A percentile compares a stretch with the other conserved stretches of the same genome.
These are phyloP conservation scores for Lipomyces chichibuensis DNA, from an alignment of 805 yeast genomes.

Conservation along the genomic window DNA sequence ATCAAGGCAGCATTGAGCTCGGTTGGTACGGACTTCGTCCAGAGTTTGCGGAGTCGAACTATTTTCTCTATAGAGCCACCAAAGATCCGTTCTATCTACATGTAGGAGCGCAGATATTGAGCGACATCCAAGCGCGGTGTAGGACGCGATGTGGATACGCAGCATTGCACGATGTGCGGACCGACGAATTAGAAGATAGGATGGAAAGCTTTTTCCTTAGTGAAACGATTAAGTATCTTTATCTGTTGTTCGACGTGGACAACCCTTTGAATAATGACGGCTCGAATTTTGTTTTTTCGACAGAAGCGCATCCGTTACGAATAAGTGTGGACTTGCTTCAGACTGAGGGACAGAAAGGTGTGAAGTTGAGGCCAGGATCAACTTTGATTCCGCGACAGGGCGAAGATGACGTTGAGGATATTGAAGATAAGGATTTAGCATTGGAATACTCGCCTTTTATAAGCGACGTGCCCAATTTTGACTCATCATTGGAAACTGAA, in stretches of 20 bases:
- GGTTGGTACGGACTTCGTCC: slow-evolving; percentile 91
- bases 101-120: slow-evolving; percentile 68
- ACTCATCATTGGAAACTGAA: not conserved
- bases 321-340: slow-evolving; percentile 47
- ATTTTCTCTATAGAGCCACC: slow-evolving; percentile 80
- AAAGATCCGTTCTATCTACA: slow-evolving; percentile 79
- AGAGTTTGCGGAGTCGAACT: slow-evolving; percentile 87
- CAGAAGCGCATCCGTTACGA: slow-evolving; percentile 95
- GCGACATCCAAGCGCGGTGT: slow-evolving; percentile 57
- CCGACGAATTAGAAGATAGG: slow-evolving; percentile 67
- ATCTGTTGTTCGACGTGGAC: slow-evolving; percentile 71
- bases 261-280: slow-evolving; percentile 53
- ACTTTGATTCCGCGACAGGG: slow-evolving; percentile 5
- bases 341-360: slow-evolving; percentile 33
- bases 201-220: slow-evolving; percentile 92
- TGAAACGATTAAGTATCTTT: slow-evolving; percentile 84
- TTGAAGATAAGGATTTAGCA: not conserved
- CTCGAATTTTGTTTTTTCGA: slow-evolving; percentile 61
- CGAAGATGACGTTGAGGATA: not conserved
- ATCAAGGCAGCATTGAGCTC: slow-evolving; percentile 35
- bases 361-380: slow-evolving; percentile 13
- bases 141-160: slow-evolving; percentile 76
- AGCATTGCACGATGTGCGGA: slow-evolving; percentile 69
- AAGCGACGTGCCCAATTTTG: not conserved
- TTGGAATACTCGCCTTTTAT: not conserved